Conservation (phyloP, 2,329 filamentous ascomycete genomes). For the Cordyceps cicadae region DNA sequence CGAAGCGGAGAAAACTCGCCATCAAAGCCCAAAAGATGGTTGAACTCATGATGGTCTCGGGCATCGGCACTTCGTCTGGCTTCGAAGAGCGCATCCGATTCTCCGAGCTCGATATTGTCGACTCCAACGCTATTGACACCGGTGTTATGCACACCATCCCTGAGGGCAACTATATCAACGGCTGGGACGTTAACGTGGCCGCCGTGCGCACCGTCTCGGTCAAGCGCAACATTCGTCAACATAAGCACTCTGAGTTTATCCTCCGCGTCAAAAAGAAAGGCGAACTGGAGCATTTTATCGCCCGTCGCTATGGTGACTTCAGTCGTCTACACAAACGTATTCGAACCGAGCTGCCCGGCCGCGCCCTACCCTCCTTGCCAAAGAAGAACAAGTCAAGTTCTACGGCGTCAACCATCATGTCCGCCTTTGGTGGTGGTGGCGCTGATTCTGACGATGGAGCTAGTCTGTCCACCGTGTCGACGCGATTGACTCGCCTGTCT, state of each 20-base stretch:
- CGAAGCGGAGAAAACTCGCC: slow-evolving; percentile 86
- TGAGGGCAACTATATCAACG: slow-evolving; percentile 85
- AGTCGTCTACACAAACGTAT: slow-evolving; percentile 68
- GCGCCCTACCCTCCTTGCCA: slow-evolving; percentile 76
- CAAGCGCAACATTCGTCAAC: slow-evolving; percentile 80
- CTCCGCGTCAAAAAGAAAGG: slow-evolving; percentile 74
- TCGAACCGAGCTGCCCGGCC: slow-evolving; percentile 79
- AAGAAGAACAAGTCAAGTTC: slow-evolving; percentile 84
- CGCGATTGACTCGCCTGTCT: slow-evolving; percentile 43
- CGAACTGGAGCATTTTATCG: slow-evolving; percentile 69
- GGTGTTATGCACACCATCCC: slow-evolving; percentile 81
- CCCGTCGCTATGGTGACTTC: slow-evolving; percentile 84
- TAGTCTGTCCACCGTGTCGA: slow-evolving; percentile 74
- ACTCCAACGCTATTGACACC: slow-evolving; percentile 84
- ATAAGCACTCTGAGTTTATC: slow-evolving; percentile 90
- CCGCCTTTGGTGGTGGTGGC: slow-evolving; percentile 45
- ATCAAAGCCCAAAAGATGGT: slow-evolving; percentile 91
- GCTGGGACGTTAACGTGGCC: slow-evolving; percentile 94
- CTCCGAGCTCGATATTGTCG: slow-evolving; percentile 92
- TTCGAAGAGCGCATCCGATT: slow-evolving; percentile 97
- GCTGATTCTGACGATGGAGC: slow-evolving; percentile 71
- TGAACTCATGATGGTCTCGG: slow-evolving; percentile 99
- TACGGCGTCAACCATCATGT: slow-evolving; percentile 50
- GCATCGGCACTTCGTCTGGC: slow-evolving; percentile 87
- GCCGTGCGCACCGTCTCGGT: slow-evolving; percentile 73